Evolutionary conservation across 208 protist genomes (phyloP).

Genomic region (Lotmaria passim): DNA sequence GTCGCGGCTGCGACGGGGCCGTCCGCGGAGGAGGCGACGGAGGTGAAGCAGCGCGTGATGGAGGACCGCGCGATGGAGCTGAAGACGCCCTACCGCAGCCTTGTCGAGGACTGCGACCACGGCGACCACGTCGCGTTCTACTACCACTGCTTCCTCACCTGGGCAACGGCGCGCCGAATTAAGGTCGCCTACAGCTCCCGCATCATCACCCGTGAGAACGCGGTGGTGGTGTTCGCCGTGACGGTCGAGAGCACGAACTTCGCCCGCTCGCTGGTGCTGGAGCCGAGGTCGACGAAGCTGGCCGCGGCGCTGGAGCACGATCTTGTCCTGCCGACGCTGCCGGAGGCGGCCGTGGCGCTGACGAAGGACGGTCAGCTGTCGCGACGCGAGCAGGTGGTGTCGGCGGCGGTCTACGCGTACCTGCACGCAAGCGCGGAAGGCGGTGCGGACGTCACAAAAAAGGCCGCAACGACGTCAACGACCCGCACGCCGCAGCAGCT

Average conservation of each 20-base stretch:
- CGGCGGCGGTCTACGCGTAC: constrained; percentile 70
- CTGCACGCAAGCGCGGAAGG: constrained; percentile 23
- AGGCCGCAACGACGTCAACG: not conserved
- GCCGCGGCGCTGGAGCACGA: constrained; percentile 53
- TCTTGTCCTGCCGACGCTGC: constrained; percentile 45
- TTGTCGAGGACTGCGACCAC: constrained; percentile 72
- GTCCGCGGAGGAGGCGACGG: constrained; percentile 22
- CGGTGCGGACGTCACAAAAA: not conserved
- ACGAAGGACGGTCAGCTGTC: constrained; percentile 51
- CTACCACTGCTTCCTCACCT: constrained; percentile 81
- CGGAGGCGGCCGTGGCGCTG: constrained; percentile 39
- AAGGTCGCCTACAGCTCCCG: constrained; percentile 87
- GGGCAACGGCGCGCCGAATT: constrained; percentile 64
- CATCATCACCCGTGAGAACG: constrained; percentile 85
- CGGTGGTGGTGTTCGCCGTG: constrained; percentile 83
- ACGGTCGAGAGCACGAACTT: constrained; percentile 66
- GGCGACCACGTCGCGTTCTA: constrained; percentile 73
- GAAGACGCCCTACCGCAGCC: constrained; percentile 60
- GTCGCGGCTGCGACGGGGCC: not conserved
- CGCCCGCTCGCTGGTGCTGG: constrained; percentile 62
- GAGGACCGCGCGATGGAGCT: constrained; percentile 34
- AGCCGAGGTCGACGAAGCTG: constrained; percentile 42
- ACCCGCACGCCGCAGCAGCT: constrained; percentile 35
- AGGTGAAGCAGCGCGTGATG: constrained; percentile 19
- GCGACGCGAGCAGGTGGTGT: constrained; percentile 70